Evolutionary conservation across 805 yeast genomes (phyloP).

Genomic region (Wickerhamiella siamensis): DNA sequence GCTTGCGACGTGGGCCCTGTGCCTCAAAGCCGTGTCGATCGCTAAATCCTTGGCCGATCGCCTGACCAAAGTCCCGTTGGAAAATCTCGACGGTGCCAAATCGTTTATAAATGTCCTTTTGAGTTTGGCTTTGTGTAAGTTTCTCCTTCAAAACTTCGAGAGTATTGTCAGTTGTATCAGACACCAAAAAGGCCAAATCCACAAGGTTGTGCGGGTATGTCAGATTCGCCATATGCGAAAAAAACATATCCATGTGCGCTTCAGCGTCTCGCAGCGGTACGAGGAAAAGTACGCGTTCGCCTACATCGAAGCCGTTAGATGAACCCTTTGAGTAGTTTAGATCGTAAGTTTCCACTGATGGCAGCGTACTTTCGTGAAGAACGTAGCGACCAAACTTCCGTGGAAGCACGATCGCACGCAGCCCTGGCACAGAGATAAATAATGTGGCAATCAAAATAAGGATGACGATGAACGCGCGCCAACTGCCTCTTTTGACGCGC

Average conservation of each 20-base stretch:
- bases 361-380: slow-evolving; percentile 19
- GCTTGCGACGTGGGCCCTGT: slow-evolving; percentile 89
- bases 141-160: slow-evolving; percentile 48
- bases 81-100: slow-evolving; percentile 64
- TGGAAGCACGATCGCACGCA: slow-evolving; percentile 7
- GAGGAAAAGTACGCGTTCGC: slow-evolving; percentile 67
- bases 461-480: neutral
- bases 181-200: slow-evolving; percentile 72
- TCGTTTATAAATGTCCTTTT: slow-evolving; percentile 48
- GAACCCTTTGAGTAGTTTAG: slow-evolving; percentile 50
- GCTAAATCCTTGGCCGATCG: slow-evolving; percentile 83
- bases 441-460: neutral
- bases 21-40: slow-evolving; percentile 96
- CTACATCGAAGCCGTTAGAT: slow-evolving; percentile 62
- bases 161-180: slow-evolving; percentile 83
- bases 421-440: slow-evolving; percentile 3
- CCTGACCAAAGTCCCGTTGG: slow-evolving; percentile 88
- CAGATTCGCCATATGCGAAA: slow-evolving; percentile 61
- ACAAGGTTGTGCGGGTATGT: slow-evolving; percentile 79
- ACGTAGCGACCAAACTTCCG: slow-evolving; percentile 4
- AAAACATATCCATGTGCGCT: slow-evolving; percentile 78
- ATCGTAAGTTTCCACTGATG: slow-evolving; percentile 55
- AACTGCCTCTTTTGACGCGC: neutral
- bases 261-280: slow-evolving; percentile 92
- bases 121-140: slow-evolving; percentile 49